Conservation (phyloP, 495 filamentous ascomycete genomes). For the Hyaloscypha variabilis region DNA sequence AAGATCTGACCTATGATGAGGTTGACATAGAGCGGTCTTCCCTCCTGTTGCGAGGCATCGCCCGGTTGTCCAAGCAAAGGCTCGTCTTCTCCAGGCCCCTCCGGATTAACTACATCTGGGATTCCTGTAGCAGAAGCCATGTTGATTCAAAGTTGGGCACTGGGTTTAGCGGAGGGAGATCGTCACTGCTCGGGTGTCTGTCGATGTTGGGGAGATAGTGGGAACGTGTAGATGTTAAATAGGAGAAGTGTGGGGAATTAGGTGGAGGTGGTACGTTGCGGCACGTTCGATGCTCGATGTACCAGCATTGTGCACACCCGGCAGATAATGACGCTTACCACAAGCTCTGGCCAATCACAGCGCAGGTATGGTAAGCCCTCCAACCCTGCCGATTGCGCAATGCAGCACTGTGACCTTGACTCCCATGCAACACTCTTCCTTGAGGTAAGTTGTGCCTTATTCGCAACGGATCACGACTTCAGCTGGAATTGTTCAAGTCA, state of each 20-base stretch:
- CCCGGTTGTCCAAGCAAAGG: slow-evolving; percentile 77
- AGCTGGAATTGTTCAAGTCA: neutral
- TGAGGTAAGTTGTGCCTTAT: neutral
- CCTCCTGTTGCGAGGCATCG: slow-evolving; percentile 69
- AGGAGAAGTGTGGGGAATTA: neutral
- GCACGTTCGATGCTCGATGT: neutral
- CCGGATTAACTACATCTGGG: slow-evolving; percentile 32
- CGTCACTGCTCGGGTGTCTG: slow-evolving; percentile 16
- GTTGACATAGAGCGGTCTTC: slow-evolving; percentile 66
- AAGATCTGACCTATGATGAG: slow-evolving; percentile 68
- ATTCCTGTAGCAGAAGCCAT: slow-evolving; percentile 62
- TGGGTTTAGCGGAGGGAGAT: neutral
- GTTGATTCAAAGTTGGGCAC: slow-evolving; percentile 11
- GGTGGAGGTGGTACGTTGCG: neutral
- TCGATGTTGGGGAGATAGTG: neutral
- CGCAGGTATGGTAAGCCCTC: neutral
- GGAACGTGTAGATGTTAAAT: neutral
- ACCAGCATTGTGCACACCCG: neutral
- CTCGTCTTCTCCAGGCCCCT: slow-evolving; percentile 61
- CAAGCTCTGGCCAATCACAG: slow-evolving; percentile 19
- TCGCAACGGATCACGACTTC: neutral
- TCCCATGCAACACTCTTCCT: neutral
- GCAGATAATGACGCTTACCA: neutral
- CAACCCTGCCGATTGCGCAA: neutral
- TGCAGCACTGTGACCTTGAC: neutral